Conservation (phyloP, 345 rosid genomes). For the Anacardium occidentale region DNA sequence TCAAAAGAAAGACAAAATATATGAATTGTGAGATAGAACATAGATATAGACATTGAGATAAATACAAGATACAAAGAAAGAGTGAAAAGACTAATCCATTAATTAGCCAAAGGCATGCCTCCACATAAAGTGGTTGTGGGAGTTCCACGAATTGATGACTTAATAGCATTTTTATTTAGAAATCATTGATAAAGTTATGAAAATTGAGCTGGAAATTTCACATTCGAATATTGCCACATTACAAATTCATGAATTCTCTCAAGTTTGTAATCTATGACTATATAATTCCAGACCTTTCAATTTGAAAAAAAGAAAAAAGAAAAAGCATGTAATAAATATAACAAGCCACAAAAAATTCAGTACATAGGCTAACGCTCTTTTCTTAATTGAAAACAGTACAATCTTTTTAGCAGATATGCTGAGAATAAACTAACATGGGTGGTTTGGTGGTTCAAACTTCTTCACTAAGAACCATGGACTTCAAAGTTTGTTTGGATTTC, state of each 20-base stretch:
- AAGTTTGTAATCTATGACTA: no score
- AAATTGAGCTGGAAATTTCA: neutral
- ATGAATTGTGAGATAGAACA: neutral
- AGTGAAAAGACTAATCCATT: neutral
- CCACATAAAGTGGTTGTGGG: slow-evolving; percentile 2
- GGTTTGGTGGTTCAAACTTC: slow-evolving; percentile 10
- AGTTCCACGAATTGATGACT: neutral
- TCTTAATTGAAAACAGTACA: neutral
- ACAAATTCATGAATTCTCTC: no score
- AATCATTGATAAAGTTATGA: neutral
- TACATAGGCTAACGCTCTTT: neutral
- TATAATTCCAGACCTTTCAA: no score
- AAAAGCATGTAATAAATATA: neutral
- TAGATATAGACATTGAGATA: neutral
- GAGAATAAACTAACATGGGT: slow-evolving; percentile 5
- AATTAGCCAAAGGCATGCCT: neutral
- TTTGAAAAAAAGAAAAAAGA: no score
- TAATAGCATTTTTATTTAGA: no score
- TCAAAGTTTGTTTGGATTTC: slow-evolving; percentile 15
- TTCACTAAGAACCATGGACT: slow-evolving; percentile 1
- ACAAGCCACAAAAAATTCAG: neutral
- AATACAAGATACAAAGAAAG: neutral
- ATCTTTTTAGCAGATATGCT: slow-evolving; percentile 9
- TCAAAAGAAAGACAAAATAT: neutral
- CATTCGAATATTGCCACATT: no score